Conservation (phyloP, 2,329 filamentous ascomycete species). For the Rhynchosporium graminicola region DNA sequence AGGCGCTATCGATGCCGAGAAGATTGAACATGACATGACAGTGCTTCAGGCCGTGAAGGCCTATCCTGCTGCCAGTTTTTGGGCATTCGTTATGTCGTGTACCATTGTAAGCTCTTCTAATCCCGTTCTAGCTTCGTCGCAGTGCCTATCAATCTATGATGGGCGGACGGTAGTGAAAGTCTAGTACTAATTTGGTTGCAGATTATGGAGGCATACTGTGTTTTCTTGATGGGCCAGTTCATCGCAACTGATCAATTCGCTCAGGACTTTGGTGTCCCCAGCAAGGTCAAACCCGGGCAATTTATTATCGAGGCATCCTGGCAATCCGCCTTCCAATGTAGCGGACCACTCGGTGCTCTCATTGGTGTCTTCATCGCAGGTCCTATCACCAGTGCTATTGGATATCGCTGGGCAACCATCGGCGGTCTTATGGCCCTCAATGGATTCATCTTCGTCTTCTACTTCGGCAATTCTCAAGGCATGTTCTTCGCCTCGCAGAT, state of each 20-base stretch:
- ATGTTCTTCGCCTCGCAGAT: constrained; percentile 56
- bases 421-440: constrained; percentile 57
- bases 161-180: too few relatives aligned
- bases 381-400: constrained; percentile 57
- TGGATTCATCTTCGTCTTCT: constrained; percentile 45
- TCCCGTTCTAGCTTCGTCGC: background rate
- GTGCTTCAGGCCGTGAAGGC: constrained; percentile 51
- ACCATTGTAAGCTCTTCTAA: constrained; percentile 27
- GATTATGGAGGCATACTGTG: constrained; percentile 65
- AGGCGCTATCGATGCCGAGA: constrained; percentile 51
- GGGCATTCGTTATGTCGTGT: constrained; percentile 56
- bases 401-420: constrained; percentile 61
- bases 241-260: constrained; percentile 53
- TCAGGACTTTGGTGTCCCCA: constrained; percentile 48
- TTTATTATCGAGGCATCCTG: constrained; percentile 53
- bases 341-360: constrained; percentile 60
- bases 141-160: too few relatives aligned
- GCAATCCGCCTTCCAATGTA: constrained; percentile 58
- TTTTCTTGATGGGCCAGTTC: constrained; percentile 63
- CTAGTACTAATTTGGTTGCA: constrained; percentile 36
- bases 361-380: constrained; percentile 61
- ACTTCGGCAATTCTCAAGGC: constrained; percentile 44
- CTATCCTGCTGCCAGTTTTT: constrained; percentile 55
- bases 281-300: constrained; percentile 27
- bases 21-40: constrained; percentile 51